These are phyloP conservation scores for Schwanniomyces occidentalis DNA, from an alignment of 805 yeast species.

Conservation along the genomic window DNA sequence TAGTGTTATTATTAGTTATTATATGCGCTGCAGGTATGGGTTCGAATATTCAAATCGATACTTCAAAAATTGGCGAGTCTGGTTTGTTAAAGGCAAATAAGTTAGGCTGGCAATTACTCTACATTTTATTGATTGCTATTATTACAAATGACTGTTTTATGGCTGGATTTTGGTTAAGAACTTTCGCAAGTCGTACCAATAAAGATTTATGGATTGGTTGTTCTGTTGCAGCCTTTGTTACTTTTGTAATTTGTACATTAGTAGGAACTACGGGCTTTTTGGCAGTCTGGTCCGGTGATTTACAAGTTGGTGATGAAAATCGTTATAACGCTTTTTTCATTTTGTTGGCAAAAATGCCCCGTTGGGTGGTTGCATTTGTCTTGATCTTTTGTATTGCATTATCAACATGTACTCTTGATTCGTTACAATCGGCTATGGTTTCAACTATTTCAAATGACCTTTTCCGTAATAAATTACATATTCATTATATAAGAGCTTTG, in stretches of 20 bases:
- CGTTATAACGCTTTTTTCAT: constrained; percentile 74
- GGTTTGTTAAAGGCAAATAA: constrained; percentile 65
- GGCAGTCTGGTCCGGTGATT: constrained; percentile 87
- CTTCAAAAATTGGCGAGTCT: constrained; percentile 60
- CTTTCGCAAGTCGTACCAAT: constrained; percentile 83
- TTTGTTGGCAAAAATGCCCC: constrained; percentile 69
- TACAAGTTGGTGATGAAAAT: constrained; percentile 50
- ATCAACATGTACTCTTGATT: constrained; percentile 88
- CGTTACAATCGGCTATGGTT: constrained; percentile 83
- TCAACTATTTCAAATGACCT: constrained; percentile 88
- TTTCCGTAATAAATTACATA: constrained; percentile 75
- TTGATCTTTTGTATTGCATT: constrained; percentile 70
- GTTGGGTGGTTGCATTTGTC: constrained; percentile 84
- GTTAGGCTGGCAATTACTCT: constrained; percentile 87
- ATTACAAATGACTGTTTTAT: constrained; percentile 87
- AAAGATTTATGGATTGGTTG: constrained; percentile 76
- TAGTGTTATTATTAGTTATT: constrained; percentile 65
- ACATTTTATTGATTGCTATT: constrained; percentile 82
- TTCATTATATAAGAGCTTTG: constrained; percentile 64
- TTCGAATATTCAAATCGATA: constrained; percentile 62
- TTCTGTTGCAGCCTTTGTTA: constrained; percentile 67
- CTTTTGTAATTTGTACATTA: constrained; percentile 62
- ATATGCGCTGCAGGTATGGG: constrained; percentile 82
- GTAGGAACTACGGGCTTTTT: constrained; percentile 83
- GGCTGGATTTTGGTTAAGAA: constrained; percentile 92